Evolutionary conservation across 169 alveolate genomes (phyloP).

Genomic region (Plasmodium reichenowi): DNA sequence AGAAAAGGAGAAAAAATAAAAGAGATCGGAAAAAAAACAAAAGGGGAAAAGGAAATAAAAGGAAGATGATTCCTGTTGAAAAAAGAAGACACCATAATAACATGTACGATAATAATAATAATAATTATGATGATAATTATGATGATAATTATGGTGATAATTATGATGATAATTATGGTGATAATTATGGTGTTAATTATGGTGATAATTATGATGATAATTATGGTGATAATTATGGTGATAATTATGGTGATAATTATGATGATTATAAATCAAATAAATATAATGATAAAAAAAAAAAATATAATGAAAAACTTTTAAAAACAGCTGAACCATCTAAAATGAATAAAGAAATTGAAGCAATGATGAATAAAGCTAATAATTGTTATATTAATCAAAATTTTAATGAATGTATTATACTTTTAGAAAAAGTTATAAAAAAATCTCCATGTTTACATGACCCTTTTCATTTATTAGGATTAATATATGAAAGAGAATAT

Average conservation of each 20-base stretch:
- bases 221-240: too few relatives aligned
- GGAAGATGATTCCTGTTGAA: not conserved
- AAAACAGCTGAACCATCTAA: slow-evolving; percentile 62
- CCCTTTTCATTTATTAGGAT: slow-evolving; percentile 92
- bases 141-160: not conserved
- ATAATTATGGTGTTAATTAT: too few relatives aligned
- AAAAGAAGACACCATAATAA: too few relatives aligned
- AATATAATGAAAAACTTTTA: not conserved
- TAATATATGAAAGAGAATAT: slow-evolving; percentile 90
- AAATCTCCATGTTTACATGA: slow-evolving; percentile 91
- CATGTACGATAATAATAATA: too few relatives aligned
- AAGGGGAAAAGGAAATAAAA: not conserved
- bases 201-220: too few relatives aligned
- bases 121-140: too few relatives aligned
- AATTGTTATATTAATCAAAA: slow-evolving; percentile 79
- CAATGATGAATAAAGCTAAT: slow-evolving; percentile 82
- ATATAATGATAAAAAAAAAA: not conserved
- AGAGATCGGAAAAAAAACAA: not conserved
- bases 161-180: not conserved
- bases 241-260: not conserved
- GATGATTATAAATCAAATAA: not conserved
- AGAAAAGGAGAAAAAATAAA: slow-evolving; percentile 15
- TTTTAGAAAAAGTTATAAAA: slow-evolving; percentile 86
- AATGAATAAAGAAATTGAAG: slow-evolving; percentile 80
- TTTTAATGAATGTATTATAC: slow-evolving; percentile 79